phyloP scores from a whole-genome alignment of 768 basidiomycete genomes.

The Tricholoma saponaceum region DNA sequence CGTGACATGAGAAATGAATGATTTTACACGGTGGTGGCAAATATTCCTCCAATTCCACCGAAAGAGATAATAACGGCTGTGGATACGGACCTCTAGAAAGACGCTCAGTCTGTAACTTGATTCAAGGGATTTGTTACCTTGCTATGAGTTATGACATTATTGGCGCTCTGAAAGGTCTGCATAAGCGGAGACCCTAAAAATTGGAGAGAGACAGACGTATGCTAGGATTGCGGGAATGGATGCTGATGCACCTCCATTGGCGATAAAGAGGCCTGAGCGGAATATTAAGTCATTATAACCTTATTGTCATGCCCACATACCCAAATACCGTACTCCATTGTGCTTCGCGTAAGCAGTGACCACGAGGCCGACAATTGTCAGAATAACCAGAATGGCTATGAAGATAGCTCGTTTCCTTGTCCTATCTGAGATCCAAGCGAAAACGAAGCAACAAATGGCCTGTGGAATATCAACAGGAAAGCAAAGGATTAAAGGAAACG shows the following conservation, averaged over 20 bases:
- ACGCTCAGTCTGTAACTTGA: not conserved
- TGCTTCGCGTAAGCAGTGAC: constrained; percentile 22
- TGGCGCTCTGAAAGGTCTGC: constrained; percentile 22
- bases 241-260: constrained; percentile 29
- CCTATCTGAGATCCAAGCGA: constrained; percentile 35
- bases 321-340: too few species aligned
- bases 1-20: not conserved
- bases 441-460: constrained; percentile 31
- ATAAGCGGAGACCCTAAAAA: constrained; percentile 2
- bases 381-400: constrained; percentile 27
- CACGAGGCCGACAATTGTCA: constrained; percentile 29
- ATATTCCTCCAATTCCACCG: constrained; percentile 36
- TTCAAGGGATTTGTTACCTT: constrained; percentile 15
- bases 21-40: constrained; percentile 32
- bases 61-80: constrained; percentile 31
- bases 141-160: constrained; percentile 31
- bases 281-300: not conserved
- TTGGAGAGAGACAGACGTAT: constrained; percentile 25
- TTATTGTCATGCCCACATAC: too few species aligned
- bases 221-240: constrained; percentile 34
- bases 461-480: constrained; percentile 9
- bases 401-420: constrained; percentile 29
- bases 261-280: constrained; percentile 25
- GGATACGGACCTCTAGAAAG: constrained; percentile 29
- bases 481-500: not conserved